phyloP scores from a whole-genome alignment of 169 alveolate species.

The Babesia bigemina region DNA sequence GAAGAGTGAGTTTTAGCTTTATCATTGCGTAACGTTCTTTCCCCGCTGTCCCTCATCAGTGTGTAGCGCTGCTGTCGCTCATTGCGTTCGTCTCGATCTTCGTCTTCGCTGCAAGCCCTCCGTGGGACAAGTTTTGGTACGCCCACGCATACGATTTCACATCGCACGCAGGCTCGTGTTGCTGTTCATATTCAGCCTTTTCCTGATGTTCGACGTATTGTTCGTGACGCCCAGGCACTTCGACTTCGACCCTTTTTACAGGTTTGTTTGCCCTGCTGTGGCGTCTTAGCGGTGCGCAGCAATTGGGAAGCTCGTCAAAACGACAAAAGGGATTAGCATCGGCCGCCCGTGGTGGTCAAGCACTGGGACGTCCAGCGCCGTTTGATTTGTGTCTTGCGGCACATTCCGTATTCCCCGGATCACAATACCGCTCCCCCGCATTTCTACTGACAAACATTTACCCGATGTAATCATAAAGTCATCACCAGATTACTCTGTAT shows the following conservation, averaged over 20 bases:
- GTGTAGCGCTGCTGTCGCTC: conserved; percentile 51
- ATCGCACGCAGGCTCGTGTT: conserved; percentile 33
- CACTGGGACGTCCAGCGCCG: neutral
- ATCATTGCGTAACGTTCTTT: neutral
- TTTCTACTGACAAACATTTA: no score
- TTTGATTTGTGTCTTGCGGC: neutral
- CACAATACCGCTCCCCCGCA: no score
- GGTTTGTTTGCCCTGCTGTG: conserved; percentile 23
- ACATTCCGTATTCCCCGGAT: no score
- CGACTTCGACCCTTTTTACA: conserved; percentile 65
- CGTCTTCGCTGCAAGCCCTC: conserved; percentile 24
- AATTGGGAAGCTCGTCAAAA: conserved; percentile 26
- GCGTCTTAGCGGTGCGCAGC: neutral
- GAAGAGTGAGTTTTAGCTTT: conserved; percentile 42
- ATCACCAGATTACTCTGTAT: no score
- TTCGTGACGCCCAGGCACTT: conserved; percentile 47
- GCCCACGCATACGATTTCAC: neutral
- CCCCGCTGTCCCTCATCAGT: neutral
- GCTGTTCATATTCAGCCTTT: conserved; percentile 2
- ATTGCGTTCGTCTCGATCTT: conserved; percentile 32
- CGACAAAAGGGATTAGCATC: neutral
- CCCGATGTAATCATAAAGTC: no score
- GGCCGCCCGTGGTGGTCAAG: conserved; percentile 5
- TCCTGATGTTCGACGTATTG: conserved; percentile 40
- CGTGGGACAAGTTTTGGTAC: conserved; percentile 64